phyloP scores from a whole-genome alignment of 2,329 filamentous ascomycete species.

The Fusarium humuli region DNA sequence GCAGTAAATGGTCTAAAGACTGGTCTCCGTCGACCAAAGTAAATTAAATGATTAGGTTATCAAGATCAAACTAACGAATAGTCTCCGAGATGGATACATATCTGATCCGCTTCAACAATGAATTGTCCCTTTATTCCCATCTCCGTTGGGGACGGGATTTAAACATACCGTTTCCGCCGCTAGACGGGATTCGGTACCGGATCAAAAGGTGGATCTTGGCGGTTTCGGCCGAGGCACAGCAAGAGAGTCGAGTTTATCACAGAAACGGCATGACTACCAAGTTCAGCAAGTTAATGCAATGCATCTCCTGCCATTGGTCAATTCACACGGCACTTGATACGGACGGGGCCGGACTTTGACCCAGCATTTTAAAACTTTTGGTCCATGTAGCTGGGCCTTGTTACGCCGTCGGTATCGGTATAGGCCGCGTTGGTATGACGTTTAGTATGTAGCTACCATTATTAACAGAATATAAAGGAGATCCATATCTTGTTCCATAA shows the following conservation, averaged over 20 bases:
- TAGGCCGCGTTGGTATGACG: slow-evolving; percentile 24
- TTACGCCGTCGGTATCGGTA: neutral
- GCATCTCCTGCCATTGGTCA: neutral
- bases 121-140: neutral
- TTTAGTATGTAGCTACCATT: neutral
- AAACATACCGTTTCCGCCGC: neutral
- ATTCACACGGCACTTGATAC: neutral
- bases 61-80: neutral
- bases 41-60: neutral
- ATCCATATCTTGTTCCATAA: neutral
- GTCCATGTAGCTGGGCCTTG: neutral
- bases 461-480: slow-evolving; percentile 5
- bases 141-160: neutral
- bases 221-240: slow-evolving; percentile 2
- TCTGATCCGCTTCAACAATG: neutral
- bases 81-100: neutral
- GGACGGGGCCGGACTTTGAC: slow-evolving; percentile 3
- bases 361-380: neutral
- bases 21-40: neutral
- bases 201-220: neutral
- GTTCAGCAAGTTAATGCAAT: neutral
- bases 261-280: slow-evolving; percentile 2
- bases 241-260: neutral
- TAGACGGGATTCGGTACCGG: slow-evolving; percentile 1
- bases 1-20: too few relatives aligned